Evolutionary conservation across 139 green algal genomes (phyloP), one percentile per base, ranked within the genome.

Genomic region (Gonium pectorale): DNA sequence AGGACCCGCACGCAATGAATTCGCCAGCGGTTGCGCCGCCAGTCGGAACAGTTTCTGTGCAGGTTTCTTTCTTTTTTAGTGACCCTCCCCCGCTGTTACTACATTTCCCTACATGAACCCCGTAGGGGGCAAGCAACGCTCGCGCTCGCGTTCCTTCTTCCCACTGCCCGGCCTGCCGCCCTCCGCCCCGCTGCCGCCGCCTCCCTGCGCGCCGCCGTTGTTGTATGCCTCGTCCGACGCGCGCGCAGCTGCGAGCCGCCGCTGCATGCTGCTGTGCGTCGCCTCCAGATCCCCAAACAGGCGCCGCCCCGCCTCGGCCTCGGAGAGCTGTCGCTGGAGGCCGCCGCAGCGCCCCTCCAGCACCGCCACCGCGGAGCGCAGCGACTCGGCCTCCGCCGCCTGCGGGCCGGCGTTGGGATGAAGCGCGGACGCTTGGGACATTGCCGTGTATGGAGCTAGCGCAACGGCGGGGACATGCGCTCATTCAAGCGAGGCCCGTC

Each of bases 261-360:
- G 66, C 77, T 80, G 51, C 46, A 84, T 80, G 33, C 44, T 54
- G 59, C 46, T 83, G 60, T 87, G 82, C 8, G 71, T 67, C 44
- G 56, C 40, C 54, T 83, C 82, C 63, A 87, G 82, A 21, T 87
- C 82, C 33, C 29, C 41, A 35, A 87, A 87, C 71, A 68, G 24
- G 13, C 62, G 41, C 27, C 82, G 59, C 11, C 72, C 69, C 52
- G 51, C 38, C 46, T 87, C 71, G 1, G 1, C 27, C 49, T 87
- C 82, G 2, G 60, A 2, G 60, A 87, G 72, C 44, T 87, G 82
- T 9, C 62, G 56, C 13, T 41, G 3, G 17, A 85, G 63, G 11
- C 38, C 22, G n/a, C 43, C 62, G 5, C 35, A 27, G 3, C 77
- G 77, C 6, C 62, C 41, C 59, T 83, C 77, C 77, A 83, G 41